These are phyloP conservation scores for Mycena venus DNA, from an alignment of 768 basidiomycete species.

Conservation along the genomic window DNA sequence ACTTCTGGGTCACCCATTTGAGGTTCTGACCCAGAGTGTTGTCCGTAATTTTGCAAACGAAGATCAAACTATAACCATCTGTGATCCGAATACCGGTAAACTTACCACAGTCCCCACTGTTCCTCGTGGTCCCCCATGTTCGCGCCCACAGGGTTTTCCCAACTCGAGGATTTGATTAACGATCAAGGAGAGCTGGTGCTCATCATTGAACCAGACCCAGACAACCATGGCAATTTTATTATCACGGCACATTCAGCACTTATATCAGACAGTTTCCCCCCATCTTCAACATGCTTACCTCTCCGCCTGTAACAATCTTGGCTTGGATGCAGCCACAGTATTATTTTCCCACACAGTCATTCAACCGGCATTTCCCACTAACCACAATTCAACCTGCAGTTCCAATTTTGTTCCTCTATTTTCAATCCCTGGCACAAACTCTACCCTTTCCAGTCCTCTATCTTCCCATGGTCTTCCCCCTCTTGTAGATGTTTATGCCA, in stretches of 20 bases:
- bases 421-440: neutral
- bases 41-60: constrained; percentile 1
- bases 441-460: neutral
- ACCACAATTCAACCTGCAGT: constrained; percentile 20
- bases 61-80: too few species aligned
- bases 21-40: constrained; percentile 6
- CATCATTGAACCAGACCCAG: neutral
- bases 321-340: neutral
- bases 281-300: neutral
- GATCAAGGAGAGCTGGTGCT: constrained; percentile 20
- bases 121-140: neutral
- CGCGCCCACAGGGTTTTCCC: neutral
- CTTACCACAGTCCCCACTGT: constrained; percentile 9
- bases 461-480: neutral
- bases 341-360: neutral
- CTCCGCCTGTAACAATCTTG: constrained; percentile 10
- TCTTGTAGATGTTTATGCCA: neutral
- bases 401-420: neutral
- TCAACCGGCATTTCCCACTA: neutral
- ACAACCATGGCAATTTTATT: neutral
- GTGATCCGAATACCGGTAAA: constrained; percentile 15
- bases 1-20: constrained; percentile 23
- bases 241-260: neutral
- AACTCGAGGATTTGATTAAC: constrained; percentile 14
- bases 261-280: neutral